Evolutionary conservation across 148 eudicot species (phyloP).

Genomic region (Silene conica): DNA sequence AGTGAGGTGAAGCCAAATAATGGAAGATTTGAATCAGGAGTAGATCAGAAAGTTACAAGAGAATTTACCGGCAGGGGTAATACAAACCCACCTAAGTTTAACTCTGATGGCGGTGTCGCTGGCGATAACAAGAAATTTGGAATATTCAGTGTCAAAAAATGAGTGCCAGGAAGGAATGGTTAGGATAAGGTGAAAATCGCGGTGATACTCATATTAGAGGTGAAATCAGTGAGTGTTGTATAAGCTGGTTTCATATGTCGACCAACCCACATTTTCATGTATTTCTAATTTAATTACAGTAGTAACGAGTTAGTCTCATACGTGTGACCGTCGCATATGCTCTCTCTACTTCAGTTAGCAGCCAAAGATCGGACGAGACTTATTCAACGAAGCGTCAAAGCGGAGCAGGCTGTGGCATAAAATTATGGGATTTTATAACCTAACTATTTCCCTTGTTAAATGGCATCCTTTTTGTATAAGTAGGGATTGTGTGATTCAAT

Average conservation of each 20-base stretch:
- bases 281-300: too few relatives aligned
- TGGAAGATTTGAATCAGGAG: slow-evolving; percentile 6
- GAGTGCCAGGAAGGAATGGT: not conserved
- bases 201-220: not conserved
- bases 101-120: slow-evolving; percentile 10
- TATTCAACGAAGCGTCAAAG: too few relatives aligned
- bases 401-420: too few relatives aligned
- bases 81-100: slow-evolving; percentile 8
- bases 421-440: not conserved
- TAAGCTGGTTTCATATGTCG: too few relatives aligned
- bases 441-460: not conserved
- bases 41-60: slow-evolving; percentile 5
- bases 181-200: not conserved
- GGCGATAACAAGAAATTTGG: slow-evolving; percentile 25
- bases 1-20: slow-evolving; percentile 19
- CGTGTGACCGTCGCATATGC: too few relatives aligned
- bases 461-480: not conserved
- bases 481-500: not conserved
- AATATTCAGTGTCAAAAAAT: slow-evolving; percentile 22
- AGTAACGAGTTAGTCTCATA: too few relatives aligned
- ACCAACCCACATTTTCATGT: too few relatives aligned
- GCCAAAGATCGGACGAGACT: too few relatives aligned
- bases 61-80: slow-evolving; percentile 6
- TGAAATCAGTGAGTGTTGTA: too few relatives aligned
- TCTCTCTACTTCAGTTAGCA: too few relatives aligned